A percentile compares a stretch with the other conserved stretches of the same genome.
These are phyloP conservation scores for Berberis vulgaris DNA, from an alignment of 164 flowering plant species.

Conservation along the genomic window DNA sequence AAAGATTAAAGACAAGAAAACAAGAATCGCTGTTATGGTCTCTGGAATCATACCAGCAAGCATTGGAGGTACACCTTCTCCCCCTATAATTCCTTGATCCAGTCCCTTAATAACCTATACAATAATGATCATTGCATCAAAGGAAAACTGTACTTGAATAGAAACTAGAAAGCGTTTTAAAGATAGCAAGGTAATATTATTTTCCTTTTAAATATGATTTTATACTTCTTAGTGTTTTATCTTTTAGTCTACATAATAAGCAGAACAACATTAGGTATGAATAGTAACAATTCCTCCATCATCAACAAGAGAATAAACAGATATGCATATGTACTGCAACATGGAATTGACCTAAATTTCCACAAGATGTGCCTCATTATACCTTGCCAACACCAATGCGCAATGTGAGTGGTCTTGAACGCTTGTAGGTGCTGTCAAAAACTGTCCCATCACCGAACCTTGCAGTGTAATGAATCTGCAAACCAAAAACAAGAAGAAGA, in stretches of 20 bases:
- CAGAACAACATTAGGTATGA: not conserved
- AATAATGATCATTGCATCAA: not conserved
- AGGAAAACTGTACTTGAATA: not conserved
- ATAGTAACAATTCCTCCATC: not conserved
- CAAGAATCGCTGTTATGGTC: not conserved
- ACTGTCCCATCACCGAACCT: slow-evolving; percentile 84
- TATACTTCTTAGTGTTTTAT: not conserved
- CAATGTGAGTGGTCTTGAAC: slow-evolving; percentile 79
- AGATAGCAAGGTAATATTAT: too few species aligned
- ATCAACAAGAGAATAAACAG: too few species aligned
- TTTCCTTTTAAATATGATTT: not conserved
- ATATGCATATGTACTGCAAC: not conserved
- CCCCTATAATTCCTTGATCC: slow-evolving; percentile 89
- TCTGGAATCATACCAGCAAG: slow-evolving; percentile 43
- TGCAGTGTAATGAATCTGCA: slow-evolving; percentile 82
- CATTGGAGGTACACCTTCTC: slow-evolving; percentile 92
- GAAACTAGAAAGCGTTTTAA: not conserved
- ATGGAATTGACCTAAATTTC: not conserved
- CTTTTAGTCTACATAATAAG: too few species aligned
- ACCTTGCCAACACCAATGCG: slow-evolving; percentile 94
- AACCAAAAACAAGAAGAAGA: not conserved
- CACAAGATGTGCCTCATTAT: not conserved
- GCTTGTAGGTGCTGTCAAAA: slow-evolving; percentile 86
- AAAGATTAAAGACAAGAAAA: not conserved
- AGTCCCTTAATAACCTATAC: slow-evolving; percentile 67